phyloP scores from a whole-genome alignment of 1,284 basidiomycete genomes.

The Acaromyces ingoldii region DNA sequence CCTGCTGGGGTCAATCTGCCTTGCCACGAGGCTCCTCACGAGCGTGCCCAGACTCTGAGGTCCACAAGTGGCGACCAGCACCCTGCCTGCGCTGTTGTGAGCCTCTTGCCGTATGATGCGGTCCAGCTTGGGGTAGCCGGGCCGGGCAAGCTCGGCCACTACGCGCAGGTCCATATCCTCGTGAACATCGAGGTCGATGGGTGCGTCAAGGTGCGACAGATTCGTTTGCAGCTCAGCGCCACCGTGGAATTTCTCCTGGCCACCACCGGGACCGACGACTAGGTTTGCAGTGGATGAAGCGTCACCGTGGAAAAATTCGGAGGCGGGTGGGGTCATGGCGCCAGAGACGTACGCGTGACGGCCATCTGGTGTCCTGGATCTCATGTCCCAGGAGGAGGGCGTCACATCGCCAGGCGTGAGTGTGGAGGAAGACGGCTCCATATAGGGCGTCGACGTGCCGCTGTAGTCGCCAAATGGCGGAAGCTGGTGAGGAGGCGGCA shows the following conservation, averaged over 20 bases:
- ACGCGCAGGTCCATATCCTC: constrained; percentile 66
- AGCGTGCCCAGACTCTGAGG: constrained; percentile 68
- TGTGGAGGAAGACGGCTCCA: too few relatives aligned
- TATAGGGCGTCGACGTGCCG: too few relatives aligned
- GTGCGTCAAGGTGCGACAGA: neutral
- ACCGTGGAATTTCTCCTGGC: neutral
- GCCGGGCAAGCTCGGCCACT: constrained; percentile 66
- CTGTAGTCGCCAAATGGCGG: too few relatives aligned
- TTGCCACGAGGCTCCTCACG: constrained; percentile 65
- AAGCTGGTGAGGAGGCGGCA: too few relatives aligned
- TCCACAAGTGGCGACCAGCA: constrained; percentile 73
- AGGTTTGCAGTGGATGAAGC: neutral
- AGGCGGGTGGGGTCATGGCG: too few relatives aligned
- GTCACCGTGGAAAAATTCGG: too few relatives aligned
- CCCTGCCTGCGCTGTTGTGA: constrained; percentile 58
- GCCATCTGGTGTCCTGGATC: too few relatives aligned
- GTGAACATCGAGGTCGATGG: constrained; percentile 59
- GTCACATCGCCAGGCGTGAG: too few relatives aligned
- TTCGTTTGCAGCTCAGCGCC: neutral
- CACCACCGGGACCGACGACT: neutral
- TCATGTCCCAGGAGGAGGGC: too few relatives aligned
- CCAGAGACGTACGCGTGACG: too few relatives aligned
- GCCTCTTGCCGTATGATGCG: constrained; percentile 67
- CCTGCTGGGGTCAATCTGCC: constrained; percentile 61
- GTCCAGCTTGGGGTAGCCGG: constrained; percentile 70